Conservation (phyloP, 179 eudicot genomes). For the Pouteria campechiana region DNA sequence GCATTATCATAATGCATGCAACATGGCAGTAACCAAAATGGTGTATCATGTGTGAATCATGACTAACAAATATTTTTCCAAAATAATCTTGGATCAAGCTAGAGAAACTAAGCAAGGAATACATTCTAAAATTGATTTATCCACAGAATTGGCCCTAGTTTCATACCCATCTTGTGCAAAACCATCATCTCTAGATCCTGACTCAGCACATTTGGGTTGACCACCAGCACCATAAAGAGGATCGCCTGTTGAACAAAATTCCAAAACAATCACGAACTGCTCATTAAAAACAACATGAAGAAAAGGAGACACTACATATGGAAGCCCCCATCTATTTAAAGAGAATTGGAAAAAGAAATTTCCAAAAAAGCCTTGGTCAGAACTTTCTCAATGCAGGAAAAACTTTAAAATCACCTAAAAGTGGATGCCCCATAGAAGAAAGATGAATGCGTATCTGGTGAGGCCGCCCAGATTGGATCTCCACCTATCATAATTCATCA, state of each 20-base stretch:
- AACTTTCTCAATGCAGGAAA: slow-evolving; percentile 4
- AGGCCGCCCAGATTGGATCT: slow-evolving; percentile 96
- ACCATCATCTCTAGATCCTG: slow-evolving; percentile 41
- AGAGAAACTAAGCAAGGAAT: too few relatives aligned
- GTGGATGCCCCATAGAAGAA: slow-evolving; percentile 80
- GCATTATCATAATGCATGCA: too few relatives aligned
- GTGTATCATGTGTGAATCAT: too few relatives aligned
- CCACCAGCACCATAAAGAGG: slow-evolving; percentile 88
- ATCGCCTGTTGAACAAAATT: slow-evolving; percentile 50
- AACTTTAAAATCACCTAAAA: slow-evolving; percentile 39
- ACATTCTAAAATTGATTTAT: too few relatives aligned
- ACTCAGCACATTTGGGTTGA: slow-evolving; percentile 42
- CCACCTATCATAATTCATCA: slow-evolving; percentile 74
- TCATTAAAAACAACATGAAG: not conserved
- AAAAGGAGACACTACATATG: not conserved
- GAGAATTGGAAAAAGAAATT: not conserved
- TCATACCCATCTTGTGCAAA: slow-evolving; percentile 82
- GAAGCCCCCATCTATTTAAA: not conserved
- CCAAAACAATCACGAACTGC: not conserved
- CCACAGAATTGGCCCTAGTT: too few relatives aligned
- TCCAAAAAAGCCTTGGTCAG: not conserved
- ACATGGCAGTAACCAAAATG: too few relatives aligned
- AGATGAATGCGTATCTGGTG: slow-evolving; percentile 99
- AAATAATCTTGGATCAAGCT: too few relatives aligned
- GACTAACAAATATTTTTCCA: too few relatives aligned